Percentiles rank a stretch among this genome's conserved stretches.
These are phyloP conservation scores for Blepharisma undulans DNA, from an alignment of 169 alveolate species.

Conservation along the genomic window DNA sequence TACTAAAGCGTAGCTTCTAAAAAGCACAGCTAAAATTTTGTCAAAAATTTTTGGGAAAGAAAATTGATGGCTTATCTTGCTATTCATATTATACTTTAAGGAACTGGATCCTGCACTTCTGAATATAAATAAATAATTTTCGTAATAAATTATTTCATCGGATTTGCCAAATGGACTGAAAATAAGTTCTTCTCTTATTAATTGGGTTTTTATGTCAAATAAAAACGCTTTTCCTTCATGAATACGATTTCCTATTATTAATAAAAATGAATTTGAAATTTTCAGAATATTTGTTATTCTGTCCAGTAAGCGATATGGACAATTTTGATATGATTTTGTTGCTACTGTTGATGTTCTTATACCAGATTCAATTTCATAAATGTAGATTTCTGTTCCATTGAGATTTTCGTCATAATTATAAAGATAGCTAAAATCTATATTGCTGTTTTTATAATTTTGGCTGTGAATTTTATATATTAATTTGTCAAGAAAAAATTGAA, in stretches of 20 bases:
- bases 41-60: background rate
- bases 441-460: background rate
- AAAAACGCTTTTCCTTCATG: background rate
- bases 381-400: background rate
- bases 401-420: background rate
- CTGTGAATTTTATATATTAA: background rate
- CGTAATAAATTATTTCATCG: background rate
- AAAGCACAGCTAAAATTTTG: background rate
- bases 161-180: background rate
- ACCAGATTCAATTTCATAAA: background rate
- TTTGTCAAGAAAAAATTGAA: background rate
- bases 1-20: background rate
- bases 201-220: background rate
- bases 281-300: background rate
- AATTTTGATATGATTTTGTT: background rate
- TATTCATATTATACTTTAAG: background rate
- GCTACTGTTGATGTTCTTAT: background rate
- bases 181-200: background rate
- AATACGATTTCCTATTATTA: background rate
- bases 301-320: background rate
- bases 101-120: background rate
- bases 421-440: background rate
- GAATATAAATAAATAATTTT: too few species aligned
- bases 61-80: background rate
- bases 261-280: background rate